Evolutionary conservation across 352 stramenopile genomes (phyloP).

Genomic region (Phytopythium delawarense): DNA sequence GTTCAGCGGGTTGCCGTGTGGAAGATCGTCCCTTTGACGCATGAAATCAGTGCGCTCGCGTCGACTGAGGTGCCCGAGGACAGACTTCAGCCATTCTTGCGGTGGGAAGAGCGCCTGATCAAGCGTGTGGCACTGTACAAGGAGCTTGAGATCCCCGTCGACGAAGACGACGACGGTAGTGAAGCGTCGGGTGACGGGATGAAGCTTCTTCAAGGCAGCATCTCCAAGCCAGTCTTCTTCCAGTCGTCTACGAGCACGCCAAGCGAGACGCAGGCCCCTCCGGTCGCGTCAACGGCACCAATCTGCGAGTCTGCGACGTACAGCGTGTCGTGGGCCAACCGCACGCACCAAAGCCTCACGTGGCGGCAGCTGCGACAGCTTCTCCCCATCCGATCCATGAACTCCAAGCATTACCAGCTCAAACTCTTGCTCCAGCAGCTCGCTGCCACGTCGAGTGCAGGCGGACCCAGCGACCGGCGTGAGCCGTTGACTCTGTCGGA

Average conservation of each 20-base stretch:
- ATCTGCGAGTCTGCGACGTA: conserved; percentile 43
- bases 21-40: conserved; percentile 31
- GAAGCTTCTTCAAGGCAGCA: conserved; percentile 30
- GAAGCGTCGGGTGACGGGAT: conserved; percentile 1
- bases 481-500: conserved; percentile 16
- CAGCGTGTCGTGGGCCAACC: conserved; percentile 49
- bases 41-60: conserved; percentile 45
- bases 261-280: background rate
- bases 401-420: conserved; percentile 65
- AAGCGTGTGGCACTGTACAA: conserved; percentile 60
- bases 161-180: background rate
- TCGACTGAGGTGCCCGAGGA: conserved; percentile 56
- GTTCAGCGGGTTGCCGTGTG: conserved; percentile 51
- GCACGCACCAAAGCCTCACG: conserved; percentile 32
- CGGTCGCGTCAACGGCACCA: background rate
- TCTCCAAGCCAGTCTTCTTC: conserved; percentile 17
- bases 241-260: background rate
- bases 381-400: conserved; percentile 61
- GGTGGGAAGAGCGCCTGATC: conserved; percentile 53
- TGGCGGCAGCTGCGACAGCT: conserved; percentile 54
- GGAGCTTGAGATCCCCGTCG: conserved; percentile 16
- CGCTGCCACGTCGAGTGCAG: background rate
- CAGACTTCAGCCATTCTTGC: conserved; percentile 49
- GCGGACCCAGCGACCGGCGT: background rate
- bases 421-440: conserved; percentile 22